Base-by-base conservation (phyloP, 2,329 filamentous ascomycete species). In the Ascochyta lentis region DNA sequence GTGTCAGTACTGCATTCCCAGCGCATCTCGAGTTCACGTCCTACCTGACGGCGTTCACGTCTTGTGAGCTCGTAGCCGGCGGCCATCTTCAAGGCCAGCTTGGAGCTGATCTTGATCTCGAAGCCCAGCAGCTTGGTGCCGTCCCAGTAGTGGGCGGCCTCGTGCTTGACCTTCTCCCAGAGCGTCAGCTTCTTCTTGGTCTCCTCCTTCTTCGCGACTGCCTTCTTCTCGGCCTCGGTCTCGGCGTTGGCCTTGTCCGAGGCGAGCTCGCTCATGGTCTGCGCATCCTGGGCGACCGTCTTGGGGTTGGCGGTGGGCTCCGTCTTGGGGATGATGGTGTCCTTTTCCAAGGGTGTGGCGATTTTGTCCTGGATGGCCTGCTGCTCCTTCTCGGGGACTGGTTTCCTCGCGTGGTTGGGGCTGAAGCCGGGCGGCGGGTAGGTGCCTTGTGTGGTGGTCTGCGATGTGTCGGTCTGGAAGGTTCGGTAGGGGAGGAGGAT, bases 1-100 rank as follows among this genome's bases (percentile, higher is more conserved):
- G 24, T 13, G 58, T 69, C 53, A 70, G 65, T 41, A 26, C 3
- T 24, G 13, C 16, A 9, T 6, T 10, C 29, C n/a, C 19, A 2
- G 13, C 13, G 10, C 10, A 7, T 7, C n/a, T 15, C 39, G 24
- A 44, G 47, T 15, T 40, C 54, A 19, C 19, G 2, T 19, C 19
- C 7, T 65, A 86, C 84, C 78, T 98, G 95, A 72, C 93, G 86
- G 79, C 95, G 87, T 80, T 99, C 95, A 80, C 95, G 87, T 61
- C 95, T 88, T 56, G 91, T 97, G 62, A 99, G 86, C 78, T 99
- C 95, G 79, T 99, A 99, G 7, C 95, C 95, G 56, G 91, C 93
- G 13, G 93, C 92, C 95, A 99, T 99, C 82, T 97, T 98, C 76
- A 97, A 77, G 6, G 93, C 95, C 64, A 99, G 80, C 60, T 89